Percentiles rank a stretch among this genome's conserved stretches.
Evolutionary conservation across 148 eudicot species (phyloP).

Genomic region (Rhododendron vialii): DNA sequence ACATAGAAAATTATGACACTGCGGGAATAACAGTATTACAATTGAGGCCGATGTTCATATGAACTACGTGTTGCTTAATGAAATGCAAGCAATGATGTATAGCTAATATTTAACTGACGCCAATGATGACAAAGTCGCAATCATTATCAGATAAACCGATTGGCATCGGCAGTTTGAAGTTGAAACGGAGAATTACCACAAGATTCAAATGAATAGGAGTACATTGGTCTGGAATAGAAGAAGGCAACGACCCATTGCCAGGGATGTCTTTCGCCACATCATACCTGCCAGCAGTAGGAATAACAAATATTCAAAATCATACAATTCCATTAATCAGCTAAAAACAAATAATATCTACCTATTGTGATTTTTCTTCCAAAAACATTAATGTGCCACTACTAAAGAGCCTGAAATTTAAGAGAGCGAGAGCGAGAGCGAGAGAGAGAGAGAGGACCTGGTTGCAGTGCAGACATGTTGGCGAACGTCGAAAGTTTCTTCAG

Average conservation of each 20-base stretch:
- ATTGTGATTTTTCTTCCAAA: neutral
- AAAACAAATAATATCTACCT: neutral
- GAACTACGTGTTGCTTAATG: neutral
- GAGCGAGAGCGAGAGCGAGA: neutral
- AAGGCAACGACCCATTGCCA: conserved; percentile 42
- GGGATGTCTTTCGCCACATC: conserved; percentile 48
- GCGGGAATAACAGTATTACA: neutral
- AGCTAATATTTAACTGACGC: neutral
- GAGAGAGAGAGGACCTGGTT: conserved; percentile 44
- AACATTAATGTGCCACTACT: too few relatives aligned
- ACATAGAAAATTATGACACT: neutral
- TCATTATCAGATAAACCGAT: neutral
- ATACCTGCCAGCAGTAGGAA: conserved; percentile 39
- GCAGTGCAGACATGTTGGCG: conserved; percentile 87
- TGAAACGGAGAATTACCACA: conserved; percentile 51
- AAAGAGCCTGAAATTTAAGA: neutral
- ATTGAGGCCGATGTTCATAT: neutral
- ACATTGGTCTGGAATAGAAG: conserved; percentile 58
- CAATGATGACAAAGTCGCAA: neutral
- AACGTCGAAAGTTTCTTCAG: conserved; percentile 65
- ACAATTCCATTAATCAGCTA: neutral
- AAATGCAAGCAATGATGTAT: neutral
- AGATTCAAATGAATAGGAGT: conserved; percentile 90
- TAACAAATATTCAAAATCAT: neutral
- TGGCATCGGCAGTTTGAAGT: neutral